Percentiles rank a stretch among this genome's conserved stretches.
Evolutionary conservation across 148 eudicot genomes (phyloP).

Genomic region (Dysphania ambrosioides): DNA sequence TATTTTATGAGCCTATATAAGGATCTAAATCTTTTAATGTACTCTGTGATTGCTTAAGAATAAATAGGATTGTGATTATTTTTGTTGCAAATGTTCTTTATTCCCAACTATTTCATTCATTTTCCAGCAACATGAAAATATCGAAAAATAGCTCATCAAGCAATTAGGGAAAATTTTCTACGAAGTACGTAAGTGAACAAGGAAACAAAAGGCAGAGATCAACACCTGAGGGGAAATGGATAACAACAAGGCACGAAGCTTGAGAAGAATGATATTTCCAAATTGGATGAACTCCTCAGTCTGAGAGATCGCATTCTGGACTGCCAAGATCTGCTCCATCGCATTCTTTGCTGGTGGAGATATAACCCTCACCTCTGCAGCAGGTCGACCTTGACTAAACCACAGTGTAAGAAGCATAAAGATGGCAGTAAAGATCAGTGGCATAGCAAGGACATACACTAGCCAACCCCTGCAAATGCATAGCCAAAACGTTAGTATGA

Average conservation of each 20-base stretch:
- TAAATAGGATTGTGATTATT: no score
- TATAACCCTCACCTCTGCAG: conserved; percentile 56
- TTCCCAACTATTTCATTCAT: no score
- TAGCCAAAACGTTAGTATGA: not conserved
- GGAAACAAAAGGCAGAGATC: not conserved
- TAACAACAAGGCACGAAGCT: conserved; percentile 66
- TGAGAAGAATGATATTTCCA: conserved; percentile 75
- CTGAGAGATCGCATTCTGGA: conserved; percentile 81
- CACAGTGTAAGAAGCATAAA: conserved; percentile 64
- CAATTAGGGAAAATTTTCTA: no score
- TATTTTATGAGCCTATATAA: no score
- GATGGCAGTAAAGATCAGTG: conserved; percentile 46
- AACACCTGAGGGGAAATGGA: conserved; percentile 86
- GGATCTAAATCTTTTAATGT: no score
- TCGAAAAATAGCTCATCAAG: no score
- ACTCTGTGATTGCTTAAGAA: no score
- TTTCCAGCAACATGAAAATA: no score
- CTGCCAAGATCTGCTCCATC: conserved; percentile 91
- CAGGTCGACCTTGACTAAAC: conserved; percentile 45
- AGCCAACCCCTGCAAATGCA: conserved; percentile 77
- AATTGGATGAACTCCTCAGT: conserved; percentile 80
- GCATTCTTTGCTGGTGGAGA: conserved; percentile 79
- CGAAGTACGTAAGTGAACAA: no score
- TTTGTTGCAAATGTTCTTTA: no score
- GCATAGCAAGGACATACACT: conserved; percentile 42